Base-by-base conservation (phyloP, 2,329 filamentous ascomycete species). In the Corynespora cassiicola region DNA sequence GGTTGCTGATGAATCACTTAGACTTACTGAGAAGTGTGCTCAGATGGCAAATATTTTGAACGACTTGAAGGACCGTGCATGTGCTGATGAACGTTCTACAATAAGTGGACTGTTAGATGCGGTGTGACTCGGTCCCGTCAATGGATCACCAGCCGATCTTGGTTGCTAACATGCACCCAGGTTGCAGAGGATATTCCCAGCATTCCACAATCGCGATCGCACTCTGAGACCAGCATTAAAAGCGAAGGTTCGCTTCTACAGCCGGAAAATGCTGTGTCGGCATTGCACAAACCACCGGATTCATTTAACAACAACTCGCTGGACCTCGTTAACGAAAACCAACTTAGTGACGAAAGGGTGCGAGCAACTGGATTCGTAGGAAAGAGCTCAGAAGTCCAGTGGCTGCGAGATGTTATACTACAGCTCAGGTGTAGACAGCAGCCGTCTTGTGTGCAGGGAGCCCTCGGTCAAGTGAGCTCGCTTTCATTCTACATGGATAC, bases 401-500 rank as follows among this genome's bases (percentile, higher is more conserved):
- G 50, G 48, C 18, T 46, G 12, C 37, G 42, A 7, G 38, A 34
- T 12, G 39, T 43, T 12, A n/a, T n/a, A n/a, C 38, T 42, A 22
- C 33, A 45, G 6, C 36, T 23, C 24, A 10, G 27, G n/a, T n/a
- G n/a, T n/a, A n/a, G n/a, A n/a, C n/a, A n/a, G n/a, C n/a, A n/a
- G n/a, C n/a, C n/a, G n/a, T n/a, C n/a, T n/a, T n/a, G n/a, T n/a
- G n/a, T n/a, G n/a, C n/a, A n/a, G n/a, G n/a, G n/a, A n/a, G n/a
- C 26, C 18, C 22, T 56, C 10, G 47, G 50, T 33, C 46, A 54
- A 25, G 56, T 57, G 26, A 53, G 43, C 8, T 25, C 29, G 16
- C 42, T 46, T 26, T 38, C 23, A 16, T 46, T 46, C 21, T 66
- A 66, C 33, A 32, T 54, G 26, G 55, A 60, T 21, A 49, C 52